Evolutionary conservation across 768 basidiomycete genomes (phyloP).

Genomic region (Kwoniella shandongensis): DNA sequence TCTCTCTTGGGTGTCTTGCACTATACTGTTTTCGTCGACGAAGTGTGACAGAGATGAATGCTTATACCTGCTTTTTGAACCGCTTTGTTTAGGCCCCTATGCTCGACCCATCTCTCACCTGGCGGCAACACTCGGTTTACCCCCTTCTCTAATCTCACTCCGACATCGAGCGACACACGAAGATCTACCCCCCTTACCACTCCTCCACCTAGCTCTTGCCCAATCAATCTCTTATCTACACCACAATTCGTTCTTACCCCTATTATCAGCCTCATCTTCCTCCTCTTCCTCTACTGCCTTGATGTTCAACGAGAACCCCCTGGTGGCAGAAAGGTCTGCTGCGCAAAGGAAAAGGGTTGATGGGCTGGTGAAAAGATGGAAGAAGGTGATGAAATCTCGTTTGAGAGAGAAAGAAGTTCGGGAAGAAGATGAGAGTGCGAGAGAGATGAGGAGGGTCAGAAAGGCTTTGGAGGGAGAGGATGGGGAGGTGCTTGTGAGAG

Average conservation of each 20-base stretch:
- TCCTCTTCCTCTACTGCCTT: constrained; percentile 62
- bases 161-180: constrained; percentile 96
- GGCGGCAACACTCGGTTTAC: constrained; percentile 79
- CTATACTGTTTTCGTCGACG: too few species aligned
- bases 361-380: constrained; percentile 52
- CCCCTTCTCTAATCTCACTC: constrained; percentile 84
- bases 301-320: too few species aligned
- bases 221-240: constrained; percentile 36
- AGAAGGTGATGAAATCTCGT: constrained; percentile 59
- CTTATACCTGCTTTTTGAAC: too few species aligned
- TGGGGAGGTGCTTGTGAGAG: constrained; percentile 66
- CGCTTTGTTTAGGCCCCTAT: constrained; percentile 69
- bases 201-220: constrained; percentile 67
- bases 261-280: constrained; percentile 58
- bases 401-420: constrained; percentile 57
- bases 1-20: not conserved
- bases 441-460: constrained; percentile 51
- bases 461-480: constrained; percentile 62
- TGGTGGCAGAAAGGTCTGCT: not conserved
- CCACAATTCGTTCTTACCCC: constrained; percentile 60
- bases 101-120: constrained; percentile 88
- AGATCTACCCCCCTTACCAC: constrained; percentile 78
- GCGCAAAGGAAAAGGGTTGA: constrained; percentile 62
- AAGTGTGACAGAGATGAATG: not conserved
- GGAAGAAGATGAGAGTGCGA: constrained; percentile 50